Evolutionary conservation across 208 protist genomes (phyloP).

Genomic region (Polymyxa betae): DNA sequence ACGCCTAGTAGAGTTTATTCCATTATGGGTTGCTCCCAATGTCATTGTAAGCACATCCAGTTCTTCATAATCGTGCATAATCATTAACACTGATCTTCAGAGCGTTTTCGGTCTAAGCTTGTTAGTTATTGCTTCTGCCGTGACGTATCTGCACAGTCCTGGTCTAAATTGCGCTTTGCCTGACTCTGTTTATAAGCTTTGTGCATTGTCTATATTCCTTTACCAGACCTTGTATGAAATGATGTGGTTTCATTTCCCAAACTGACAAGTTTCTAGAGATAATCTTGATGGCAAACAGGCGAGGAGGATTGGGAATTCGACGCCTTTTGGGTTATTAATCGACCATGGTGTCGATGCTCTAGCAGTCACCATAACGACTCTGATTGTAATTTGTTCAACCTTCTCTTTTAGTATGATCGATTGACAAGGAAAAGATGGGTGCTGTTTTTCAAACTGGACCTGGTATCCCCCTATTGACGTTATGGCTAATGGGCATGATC

Average conservation of each 20-base stretch:
- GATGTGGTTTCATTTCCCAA: background rate
- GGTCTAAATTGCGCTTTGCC: background rate
- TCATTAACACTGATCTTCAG: background rate
- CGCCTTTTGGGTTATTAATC: background rate
- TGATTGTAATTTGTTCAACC: conserved; percentile 38
- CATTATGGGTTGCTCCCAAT: conserved; percentile 22
- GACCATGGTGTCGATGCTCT: conserved; percentile 42
- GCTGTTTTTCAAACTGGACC: background rate
- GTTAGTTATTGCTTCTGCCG: background rate
- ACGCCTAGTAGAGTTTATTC: background rate
- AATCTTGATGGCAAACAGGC: conserved; percentile 40
- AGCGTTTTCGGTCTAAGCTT: background rate
- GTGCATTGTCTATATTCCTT: background rate
- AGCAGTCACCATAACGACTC: background rate
- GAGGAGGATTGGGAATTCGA: conserved; percentile 16
- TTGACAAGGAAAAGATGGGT: background rate
- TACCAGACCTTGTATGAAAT: conserved; percentile 39
- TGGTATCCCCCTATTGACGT: background rate
- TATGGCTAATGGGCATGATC: conserved; percentile 8
- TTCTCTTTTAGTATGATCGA: background rate
- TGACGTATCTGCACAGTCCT: background rate
- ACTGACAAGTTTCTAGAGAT: background rate
- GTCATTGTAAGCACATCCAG: conserved; percentile 9
- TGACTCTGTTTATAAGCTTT: background rate
- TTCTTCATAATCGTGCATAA: no score